Conservation (phyloP, 2,329 filamentous ascomycete genomes). For the Chaetomiaceae sp. region DNA sequence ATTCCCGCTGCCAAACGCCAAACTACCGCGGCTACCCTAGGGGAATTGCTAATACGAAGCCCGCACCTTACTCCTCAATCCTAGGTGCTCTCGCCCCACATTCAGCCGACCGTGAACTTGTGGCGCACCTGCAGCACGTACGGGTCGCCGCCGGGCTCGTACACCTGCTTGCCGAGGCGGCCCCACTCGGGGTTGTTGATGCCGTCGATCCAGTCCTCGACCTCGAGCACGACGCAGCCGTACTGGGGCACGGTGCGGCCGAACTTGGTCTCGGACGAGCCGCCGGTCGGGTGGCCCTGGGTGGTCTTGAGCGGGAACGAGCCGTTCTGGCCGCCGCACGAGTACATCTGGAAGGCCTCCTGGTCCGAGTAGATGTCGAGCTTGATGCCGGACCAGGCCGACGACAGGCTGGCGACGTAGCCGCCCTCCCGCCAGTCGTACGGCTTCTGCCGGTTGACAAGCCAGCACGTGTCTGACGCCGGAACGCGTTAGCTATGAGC, state of each 20-base stretch:
- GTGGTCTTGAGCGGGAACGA: conserved; percentile 61
- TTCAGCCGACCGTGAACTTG: conserved; percentile 46
- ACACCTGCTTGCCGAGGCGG: conserved; percentile 56
- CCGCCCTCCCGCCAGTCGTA: conserved; percentile 57
- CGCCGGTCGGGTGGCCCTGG: conserved; percentile 43
- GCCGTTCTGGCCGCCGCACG: conserved; percentile 72
- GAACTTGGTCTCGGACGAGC: conserved; percentile 28
- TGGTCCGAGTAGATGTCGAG: conserved; percentile 79
- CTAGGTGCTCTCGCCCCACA: neutral
- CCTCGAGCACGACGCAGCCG: conserved; percentile 84
- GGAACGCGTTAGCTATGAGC: neutral
- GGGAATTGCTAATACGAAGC: neutral
- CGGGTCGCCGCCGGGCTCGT: conserved; percentile 50
- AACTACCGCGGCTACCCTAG: too few relatives aligned
- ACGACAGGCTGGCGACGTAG: conserved; percentile 62
- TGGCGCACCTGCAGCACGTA: conserved; percentile 59
- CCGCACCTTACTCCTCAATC: neutral
- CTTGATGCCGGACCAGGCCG: conserved; percentile 73
- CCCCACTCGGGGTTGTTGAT: conserved; percentile 92
- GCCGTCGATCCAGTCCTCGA: conserved; percentile 87
- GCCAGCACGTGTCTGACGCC: conserved; percentile 58
- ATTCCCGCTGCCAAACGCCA: too few relatives aligned
- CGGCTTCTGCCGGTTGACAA: conserved; percentile 55
- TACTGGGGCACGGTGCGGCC: conserved; percentile 64
- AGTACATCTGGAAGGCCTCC: conserved; percentile 82